A percentile compares a stretch with the other conserved stretches of the same genome.
phyloP scores from a whole-genome alignment of 225 moss, liverwort and hornwort species.

The Bryum argenteum region DNA sequence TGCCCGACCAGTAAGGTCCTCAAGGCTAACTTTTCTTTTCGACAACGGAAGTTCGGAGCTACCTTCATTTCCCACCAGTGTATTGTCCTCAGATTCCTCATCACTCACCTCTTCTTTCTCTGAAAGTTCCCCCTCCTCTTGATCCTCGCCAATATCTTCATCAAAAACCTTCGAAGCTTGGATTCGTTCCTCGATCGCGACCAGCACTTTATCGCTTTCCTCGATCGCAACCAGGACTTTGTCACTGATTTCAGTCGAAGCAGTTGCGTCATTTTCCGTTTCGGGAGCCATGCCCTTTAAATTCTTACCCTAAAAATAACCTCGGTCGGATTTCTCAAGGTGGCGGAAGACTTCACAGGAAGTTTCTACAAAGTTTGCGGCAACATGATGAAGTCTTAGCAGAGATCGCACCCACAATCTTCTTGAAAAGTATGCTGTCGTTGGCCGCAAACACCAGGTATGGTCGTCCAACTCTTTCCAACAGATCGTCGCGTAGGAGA shows the following conservation, averaged over 20 bases:
- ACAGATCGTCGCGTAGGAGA: background rate
- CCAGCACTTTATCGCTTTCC: slow-evolving; percentile 26
- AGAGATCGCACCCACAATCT: slow-evolving; percentile 6
- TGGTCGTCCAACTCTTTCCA: slow-evolving; percentile 4
- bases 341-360: background rate
- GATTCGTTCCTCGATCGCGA: slow-evolving; percentile 29
- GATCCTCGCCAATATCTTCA: slow-evolving; percentile 61
- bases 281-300: slow-evolving; percentile 33
- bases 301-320: slow-evolving; percentile 10
- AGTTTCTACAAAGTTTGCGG: slow-evolving; percentile 3
- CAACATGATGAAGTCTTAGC: background rate
- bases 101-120: slow-evolving; percentile 57
- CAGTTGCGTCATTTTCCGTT: slow-evolving; percentile 31
- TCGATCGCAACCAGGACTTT: slow-evolving; percentile 30
- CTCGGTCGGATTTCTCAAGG: slow-evolving; percentile 20
- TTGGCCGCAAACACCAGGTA: background rate
- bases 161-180: slow-evolving; percentile 29
- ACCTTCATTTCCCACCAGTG: slow-evolving; percentile 23
- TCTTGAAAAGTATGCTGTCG: background rate
- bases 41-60: slow-evolving; percentile 34
- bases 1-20: slow-evolving; percentile 42
- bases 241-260: slow-evolving; percentile 28
- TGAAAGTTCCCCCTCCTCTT: slow-evolving; percentile 97
- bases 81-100: slow-evolving; percentile 27
- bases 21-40: slow-evolving; percentile 59